Conservation (phyloP, 306 rosid species). For the Prunus salicina region DNA sequence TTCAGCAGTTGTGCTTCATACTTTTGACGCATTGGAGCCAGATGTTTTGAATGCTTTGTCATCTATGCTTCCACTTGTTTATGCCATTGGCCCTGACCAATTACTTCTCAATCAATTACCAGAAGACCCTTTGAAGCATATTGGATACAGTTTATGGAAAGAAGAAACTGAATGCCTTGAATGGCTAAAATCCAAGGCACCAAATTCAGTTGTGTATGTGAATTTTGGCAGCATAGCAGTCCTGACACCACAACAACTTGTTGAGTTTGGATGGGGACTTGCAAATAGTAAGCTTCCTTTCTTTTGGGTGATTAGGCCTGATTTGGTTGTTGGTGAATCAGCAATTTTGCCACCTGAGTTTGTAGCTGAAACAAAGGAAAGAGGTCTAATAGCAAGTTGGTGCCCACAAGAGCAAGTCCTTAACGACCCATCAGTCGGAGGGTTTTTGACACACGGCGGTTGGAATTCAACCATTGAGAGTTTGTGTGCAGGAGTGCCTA, state of each 20-base stretch:
- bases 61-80: not conserved
- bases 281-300: conserved; percentile 10
- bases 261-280: conserved; percentile 23
- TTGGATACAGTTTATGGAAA: conserved; percentile 16
- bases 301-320: conserved; percentile 21
- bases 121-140: not conserved
- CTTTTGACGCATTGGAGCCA: conserved; percentile 9
- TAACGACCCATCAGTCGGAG: conserved; percentile 13
- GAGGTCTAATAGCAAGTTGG: conserved; percentile 15
- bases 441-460: conserved; percentile 28
- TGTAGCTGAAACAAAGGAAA: not conserved
- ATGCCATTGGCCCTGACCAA: conserved; percentile 9
- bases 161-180: conserved; percentile 17
- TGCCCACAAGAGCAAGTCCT: conserved; percentile 24
- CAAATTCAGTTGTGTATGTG: conserved; percentile 17
- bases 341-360: conserved; percentile 9
- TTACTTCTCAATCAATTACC: conserved; percentile 2
- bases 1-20: conserved; percentile 1
- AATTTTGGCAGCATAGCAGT: conserved; percentile 15
- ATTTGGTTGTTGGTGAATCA: not conserved
- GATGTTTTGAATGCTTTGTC: conserved; percentile 1
- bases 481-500: conserved; percentile 20
- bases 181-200: conserved; percentile 14
- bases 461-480: conserved; percentile 19
- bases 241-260: not conserved